A percentile compares a stretch with the other conserved stretches of the same genome.
These are phyloP conservation scores for Solanum sitiens DNA, from an alignment of 257 asterid species.

Conservation along the genomic window DNA sequence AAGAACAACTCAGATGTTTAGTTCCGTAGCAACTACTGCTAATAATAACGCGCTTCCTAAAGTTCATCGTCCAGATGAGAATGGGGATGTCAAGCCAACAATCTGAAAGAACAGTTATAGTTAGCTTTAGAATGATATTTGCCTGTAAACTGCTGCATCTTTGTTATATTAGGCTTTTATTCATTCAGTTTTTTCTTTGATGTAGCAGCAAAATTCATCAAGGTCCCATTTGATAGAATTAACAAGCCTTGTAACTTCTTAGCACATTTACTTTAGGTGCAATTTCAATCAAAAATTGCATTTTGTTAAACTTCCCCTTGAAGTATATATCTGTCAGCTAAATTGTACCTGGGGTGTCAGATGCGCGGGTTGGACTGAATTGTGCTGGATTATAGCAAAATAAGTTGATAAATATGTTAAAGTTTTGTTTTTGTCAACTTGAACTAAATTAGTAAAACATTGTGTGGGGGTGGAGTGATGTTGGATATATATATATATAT, in stretches of 20 bases:
- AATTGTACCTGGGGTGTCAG: not conserved
- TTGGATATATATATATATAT: not conserved
- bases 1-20: constrained; percentile 22
- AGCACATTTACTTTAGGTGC: not conserved
- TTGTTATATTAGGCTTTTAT: constrained; percentile 35
- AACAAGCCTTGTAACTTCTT: constrained; percentile 14
- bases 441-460: not conserved
- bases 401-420: not conserved
- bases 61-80: constrained; percentile 26
- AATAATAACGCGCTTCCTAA: constrained; percentile 16
- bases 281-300: not conserved
- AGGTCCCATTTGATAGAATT: constrained; percentile 28
- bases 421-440: not conserved
- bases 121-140: constrained; percentile 20
- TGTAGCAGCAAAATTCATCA: constrained; percentile 25
- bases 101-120: constrained; percentile 20
- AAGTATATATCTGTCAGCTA: not conserved
- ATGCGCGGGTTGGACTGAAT: not conserved
- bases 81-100: constrained; percentile 47
- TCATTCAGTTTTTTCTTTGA: constrained; percentile 16
- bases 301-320: not conserved
- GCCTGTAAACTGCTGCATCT: constrained; percentile 14
- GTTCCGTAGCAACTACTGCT: constrained; percentile 15
- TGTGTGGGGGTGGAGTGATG: not conserved
- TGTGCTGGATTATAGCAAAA: not conserved